Base-by-base conservation (phyloP, 306 rosid genomes). In the Citrullus amarus region DNA sequence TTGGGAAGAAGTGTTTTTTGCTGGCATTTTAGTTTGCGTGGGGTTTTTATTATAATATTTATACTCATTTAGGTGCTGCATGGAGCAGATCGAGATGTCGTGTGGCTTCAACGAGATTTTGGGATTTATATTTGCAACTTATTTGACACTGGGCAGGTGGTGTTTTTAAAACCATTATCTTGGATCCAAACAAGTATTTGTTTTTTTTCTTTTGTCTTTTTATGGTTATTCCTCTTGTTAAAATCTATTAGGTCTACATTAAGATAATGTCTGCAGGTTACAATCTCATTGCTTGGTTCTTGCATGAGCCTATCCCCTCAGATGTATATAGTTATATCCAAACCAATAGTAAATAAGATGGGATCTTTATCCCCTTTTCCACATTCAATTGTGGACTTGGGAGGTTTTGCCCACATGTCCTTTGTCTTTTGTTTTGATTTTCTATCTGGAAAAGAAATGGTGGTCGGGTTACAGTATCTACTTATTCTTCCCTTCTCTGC, bases 121-220 rank as follows among this genome's bases (percentile, higher is more conserved):
- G 98, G 98, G 87, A 94, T 94, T 78, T 94, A 92, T 32, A 59
- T 94, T 62, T 94, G 98, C 87, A 94, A 94, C 87, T 78, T 94
- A 86, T 95, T 92, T 78, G 98, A 95, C 86, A 95, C 97, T 39
- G 90, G 96, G 85, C 98, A 92, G 98, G 98, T 94, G 67, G 79
- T 87, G 85, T 70, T 53, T 53, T 51, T 38, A 8, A 74, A 38
- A 14, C 62, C 78, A 74, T 51, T 53, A 32, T 74, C 28, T 51
- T 30, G 44, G 44, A 73, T 14, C 11, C 41, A 4, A 28, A 30
- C 18, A 16, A 73, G 63, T 34, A 25, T 34, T 54, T 74, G 59
- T 73, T 73, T 14, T 17, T 6, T 28, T 73, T 43, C 17, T 15
- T 25, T 70, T 16, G 59, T 73, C 77, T 30, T 50, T 54, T 28